These are phyloP conservation scores for Sanghuangporus weigelae DNA, from an alignment of 1,284 basidiomycete genomes.

Conservation along the genomic window DNA sequence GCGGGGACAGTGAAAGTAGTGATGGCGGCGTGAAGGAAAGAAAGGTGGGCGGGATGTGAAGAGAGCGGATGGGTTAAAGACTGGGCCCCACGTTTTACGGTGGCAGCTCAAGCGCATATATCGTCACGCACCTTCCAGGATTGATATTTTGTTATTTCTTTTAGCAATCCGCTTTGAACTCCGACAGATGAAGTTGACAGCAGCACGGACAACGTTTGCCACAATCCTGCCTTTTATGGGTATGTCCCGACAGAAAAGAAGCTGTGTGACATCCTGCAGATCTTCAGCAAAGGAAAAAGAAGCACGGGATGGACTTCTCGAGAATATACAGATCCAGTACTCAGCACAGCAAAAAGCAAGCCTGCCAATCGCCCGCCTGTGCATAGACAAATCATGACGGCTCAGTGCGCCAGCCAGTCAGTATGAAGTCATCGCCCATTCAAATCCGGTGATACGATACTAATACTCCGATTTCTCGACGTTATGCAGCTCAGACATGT, in stretches of 20 bases:
- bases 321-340: not conserved
- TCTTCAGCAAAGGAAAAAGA: not conserved
- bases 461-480: not conserved
- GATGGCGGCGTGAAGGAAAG: constrained; percentile 5
- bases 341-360: not conserved
- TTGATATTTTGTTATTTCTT: not conserved
- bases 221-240: constrained; percentile 1
- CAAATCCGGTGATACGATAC: no score
- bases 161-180: constrained; percentile 2
- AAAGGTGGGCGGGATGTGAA: not conserved
- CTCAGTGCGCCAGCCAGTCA: not conserved
- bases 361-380: not conserved
- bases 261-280: not conserved
- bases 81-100: not conserved
- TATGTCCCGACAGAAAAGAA: constrained; percentile 7
- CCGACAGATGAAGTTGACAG: constrained; percentile 11
- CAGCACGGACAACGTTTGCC: constrained; percentile 1
- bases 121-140: not conserved
- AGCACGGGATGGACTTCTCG: not conserved
- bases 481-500: not conserved
- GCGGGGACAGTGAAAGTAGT: not conserved
- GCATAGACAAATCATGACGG: not conserved
- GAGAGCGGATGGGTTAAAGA: not conserved
- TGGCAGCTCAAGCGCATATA: not conserved
- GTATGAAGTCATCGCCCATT: no score